A percentile compares a stretch with the other conserved stretches of the same genome.
Conservation (phyloP, 1,139 yeast genomes). For the Yamadazyma pseudoaaseri region DNA sequence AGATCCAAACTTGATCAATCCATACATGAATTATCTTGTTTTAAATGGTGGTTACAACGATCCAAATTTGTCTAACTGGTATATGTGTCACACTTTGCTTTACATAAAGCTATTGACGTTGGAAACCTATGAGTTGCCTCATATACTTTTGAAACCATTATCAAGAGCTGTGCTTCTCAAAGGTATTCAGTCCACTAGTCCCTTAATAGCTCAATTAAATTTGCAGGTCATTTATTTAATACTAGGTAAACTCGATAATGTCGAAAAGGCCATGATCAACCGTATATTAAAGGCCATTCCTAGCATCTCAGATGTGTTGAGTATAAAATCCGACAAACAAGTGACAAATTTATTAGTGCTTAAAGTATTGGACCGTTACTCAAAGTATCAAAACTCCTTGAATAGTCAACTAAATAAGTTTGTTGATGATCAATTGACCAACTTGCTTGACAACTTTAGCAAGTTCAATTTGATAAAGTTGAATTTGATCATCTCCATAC, state of each 20-base stretch:
- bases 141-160: constrained; percentile 66
- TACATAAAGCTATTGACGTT: constrained; percentile 57
- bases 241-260: constrained; percentile 49
- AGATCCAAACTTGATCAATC: constrained; percentile 72
- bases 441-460: constrained; percentile 7
- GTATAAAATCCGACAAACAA: constrained; percentile 4
- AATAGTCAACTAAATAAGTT: constrained; percentile 9
- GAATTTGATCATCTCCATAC: constrained; percentile 23
- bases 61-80: constrained; percentile 74
- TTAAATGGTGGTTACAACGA: constrained; percentile 60
- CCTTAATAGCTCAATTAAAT: constrained; percentile 63
- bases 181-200: constrained; percentile 53
- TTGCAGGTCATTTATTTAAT: constrained; percentile 58
- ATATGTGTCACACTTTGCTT: constrained; percentile 73
- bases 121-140: constrained; percentile 52
- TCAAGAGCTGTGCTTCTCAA: constrained; percentile 57
- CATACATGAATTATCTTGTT: constrained; percentile 60
- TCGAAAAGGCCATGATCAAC: constrained; percentile 18
- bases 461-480: constrained; percentile 12
- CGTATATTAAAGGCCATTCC: constrained; percentile 12
- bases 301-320: constrained; percentile 10
- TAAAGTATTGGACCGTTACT: constrained; percentile 10
- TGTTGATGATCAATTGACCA: constrained; percentile 8
- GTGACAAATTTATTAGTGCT: constrained; percentile 7
- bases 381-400: constrained; percentile 9